These are phyloP conservation scores for Nidula niveotomentosa DNA, from an alignment of 1,284 basidiomycete species.

Conservation along the genomic window DNA sequence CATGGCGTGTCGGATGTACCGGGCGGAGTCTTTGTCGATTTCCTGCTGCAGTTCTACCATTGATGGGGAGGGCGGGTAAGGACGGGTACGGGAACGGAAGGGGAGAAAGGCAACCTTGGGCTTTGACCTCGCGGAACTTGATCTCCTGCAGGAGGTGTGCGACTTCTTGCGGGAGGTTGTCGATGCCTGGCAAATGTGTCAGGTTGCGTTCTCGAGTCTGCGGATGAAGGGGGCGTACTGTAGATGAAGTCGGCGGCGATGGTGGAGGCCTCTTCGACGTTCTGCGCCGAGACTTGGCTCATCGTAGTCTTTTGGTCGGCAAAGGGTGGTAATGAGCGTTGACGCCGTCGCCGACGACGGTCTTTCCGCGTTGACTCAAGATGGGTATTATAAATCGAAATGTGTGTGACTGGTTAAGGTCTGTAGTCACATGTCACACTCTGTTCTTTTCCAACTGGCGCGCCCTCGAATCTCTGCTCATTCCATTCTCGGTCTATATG, in stretches of 20 bases:
- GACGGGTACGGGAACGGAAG: background rate
- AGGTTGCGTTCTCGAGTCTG: background rate
- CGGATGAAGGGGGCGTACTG: conserved; percentile 23
- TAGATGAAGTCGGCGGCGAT: conserved; percentile 69
- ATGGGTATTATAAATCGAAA: no score
- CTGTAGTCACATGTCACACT: no score
- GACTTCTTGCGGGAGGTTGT: conserved; percentile 76
- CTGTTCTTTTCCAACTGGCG: no score
- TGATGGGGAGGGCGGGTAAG: background rate
- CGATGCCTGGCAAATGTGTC: conserved; percentile 44
- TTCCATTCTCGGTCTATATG: no score
- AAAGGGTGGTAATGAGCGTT: no score
- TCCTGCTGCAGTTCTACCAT: conserved; percentile 46
- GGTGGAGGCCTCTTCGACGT: conserved; percentile 69
- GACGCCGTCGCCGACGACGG: no score
- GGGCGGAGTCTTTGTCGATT: conserved; percentile 55
- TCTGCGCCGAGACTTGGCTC: conserved; percentile 14
- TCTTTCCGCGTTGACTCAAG: no score
- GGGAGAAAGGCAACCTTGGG: conserved; percentile 38
- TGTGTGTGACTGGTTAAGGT: no score
- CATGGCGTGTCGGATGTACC: conserved; percentile 58
- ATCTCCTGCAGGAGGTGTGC: conserved; percentile 74
- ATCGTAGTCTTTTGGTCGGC: no score
- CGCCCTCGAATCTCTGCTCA: no score
- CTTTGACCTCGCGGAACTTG: conserved; percentile 49